Evolutionary conservation across 495 filamentous ascomycete genomes (phyloP), one percentile per base, ranked within the genome.

Genomic region (Hyaloscypha bicolor): DNA sequence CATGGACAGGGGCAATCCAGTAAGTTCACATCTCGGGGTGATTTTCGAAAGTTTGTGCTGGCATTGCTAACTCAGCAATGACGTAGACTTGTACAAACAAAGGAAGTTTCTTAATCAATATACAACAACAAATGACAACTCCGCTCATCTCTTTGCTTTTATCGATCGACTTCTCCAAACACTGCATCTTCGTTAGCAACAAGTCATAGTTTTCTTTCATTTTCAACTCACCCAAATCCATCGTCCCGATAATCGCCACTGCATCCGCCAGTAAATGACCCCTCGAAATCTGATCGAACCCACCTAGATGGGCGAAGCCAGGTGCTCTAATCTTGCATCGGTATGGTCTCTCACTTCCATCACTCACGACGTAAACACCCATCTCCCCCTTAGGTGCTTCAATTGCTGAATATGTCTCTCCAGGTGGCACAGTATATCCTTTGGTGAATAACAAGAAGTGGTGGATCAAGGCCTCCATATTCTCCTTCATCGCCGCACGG

Each of bases 371-470:
- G 77, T 89, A 99, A 37, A 99, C 95, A 75, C 89, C 95, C 95
- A 99, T 99, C 82, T 99, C 95, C 74, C 95, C 95, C 88, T 99
- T 99, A 63, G 95, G 95, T 25, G 95, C 95, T 82, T 99, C 95
- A 71, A 99, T 99, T 35, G 91, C 94, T 9, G 88, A 91, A 82
- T 99, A 99, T 11, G 95, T 99, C 84, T 99, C 95, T 55, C 95
- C 95, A 2, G 95, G 95, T n/a, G 95, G 95, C 9, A 99, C 95
- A 51, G 91, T 86, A 78, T 98, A 99, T 64, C 95, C 95, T 84
- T 98, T 99, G 76, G 93, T 97, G 81, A 93, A 99, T 37, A 99
- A 87, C 58, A 99, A 81, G 85, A 99, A 99, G 84, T 99, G 95
- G 80, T 99, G 95, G 77, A 99, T 99, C 16, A 99, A 85, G 25